These are phyloP conservation scores for Hyaloscypha hepaticicola DNA, from an alignment of 495 filamentous ascomycete species.

Conservation along the genomic window DNA sequence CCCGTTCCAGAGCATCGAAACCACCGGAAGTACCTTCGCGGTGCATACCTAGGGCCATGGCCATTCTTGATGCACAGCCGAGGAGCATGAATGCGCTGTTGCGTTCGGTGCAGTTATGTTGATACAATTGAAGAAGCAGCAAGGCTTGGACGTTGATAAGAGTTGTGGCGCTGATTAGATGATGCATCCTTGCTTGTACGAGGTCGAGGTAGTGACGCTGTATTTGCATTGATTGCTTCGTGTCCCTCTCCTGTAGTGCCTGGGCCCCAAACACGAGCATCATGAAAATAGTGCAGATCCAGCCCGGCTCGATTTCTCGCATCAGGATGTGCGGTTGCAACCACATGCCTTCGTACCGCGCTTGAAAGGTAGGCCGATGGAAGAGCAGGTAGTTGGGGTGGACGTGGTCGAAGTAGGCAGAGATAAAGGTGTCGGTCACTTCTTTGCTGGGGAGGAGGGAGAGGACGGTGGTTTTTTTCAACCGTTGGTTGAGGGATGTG, in stretches of 20 bases:
- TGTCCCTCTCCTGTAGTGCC: conserved; percentile 30
- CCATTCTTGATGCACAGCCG: conserved; percentile 43
- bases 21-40: conserved; percentile 40
- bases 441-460: conserved; percentile 33
- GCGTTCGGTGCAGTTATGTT: conserved; percentile 46
- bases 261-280: conserved; percentile 43
- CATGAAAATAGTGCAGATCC: conserved; percentile 48
- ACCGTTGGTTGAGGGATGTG: conserved; percentile 4
- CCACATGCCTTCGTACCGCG: conserved; percentile 42
- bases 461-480: conserved; percentile 25
- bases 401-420: conserved; percentile 43
- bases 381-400: conserved; percentile 47
- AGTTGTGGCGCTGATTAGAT: conserved; percentile 40
- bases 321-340: conserved; percentile 26
- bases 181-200: conserved; percentile 34
- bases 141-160: conserved; percentile 46
- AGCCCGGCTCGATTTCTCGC: conserved; percentile 35
- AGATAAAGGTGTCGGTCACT: conserved; percentile 39
- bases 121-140: conserved; percentile 45
- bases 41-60: conserved; percentile 49
- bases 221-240: conserved; percentile 34
- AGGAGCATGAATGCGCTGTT: conserved; percentile 45
- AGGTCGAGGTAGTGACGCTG: conserved; percentile 39
- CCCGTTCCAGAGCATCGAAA: conserved; percentile 40
- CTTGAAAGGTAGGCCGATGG: conserved; percentile 43